Evolutionary conservation across 768 basidiomycete species (phyloP).

Genomic region (Russula sp.): DNA sequence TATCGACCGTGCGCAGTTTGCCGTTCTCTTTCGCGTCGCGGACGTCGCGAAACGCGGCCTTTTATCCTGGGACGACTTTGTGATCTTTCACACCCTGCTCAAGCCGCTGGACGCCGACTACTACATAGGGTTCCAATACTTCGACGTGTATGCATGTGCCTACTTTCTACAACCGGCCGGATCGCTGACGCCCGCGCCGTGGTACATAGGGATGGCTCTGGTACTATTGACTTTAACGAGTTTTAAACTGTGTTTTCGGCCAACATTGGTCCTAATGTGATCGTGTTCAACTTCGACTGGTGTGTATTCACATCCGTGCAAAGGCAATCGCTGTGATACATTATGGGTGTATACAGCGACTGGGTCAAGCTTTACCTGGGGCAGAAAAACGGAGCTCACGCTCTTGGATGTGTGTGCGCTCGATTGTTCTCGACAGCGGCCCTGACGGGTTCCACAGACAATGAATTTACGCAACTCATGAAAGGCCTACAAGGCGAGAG

Average conservation of each 20-base stretch:
- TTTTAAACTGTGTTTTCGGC: constrained; percentile 89
- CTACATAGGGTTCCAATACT: constrained; percentile 94
- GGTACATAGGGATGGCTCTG: constrained; percentile 73
- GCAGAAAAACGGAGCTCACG: constrained; percentile 84
- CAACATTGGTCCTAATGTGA: constrained; percentile 69
- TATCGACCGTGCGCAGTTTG: constrained; percentile 85
- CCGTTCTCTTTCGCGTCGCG: constrained; percentile 84
- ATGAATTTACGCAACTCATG: constrained; percentile 98
- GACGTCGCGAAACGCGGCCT: constrained; percentile 70
- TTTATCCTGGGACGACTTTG: constrained; percentile 93
- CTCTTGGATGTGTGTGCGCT: constrained; percentile 73
- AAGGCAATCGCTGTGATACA: neutral
- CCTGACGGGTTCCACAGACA: constrained; percentile 45
- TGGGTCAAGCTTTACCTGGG: constrained; percentile 98
- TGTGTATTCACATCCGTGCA: constrained; percentile 32
- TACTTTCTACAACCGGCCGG: constrained; percentile 1
- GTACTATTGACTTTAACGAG: constrained; percentile 87
- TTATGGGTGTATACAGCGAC: constrained; percentile 45
- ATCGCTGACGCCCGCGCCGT: neutral
- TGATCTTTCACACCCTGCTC: constrained; percentile 87
- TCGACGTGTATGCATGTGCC: constrained; percentile 61
- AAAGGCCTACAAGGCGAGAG: constrained; percentile 98
- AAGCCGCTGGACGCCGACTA: constrained; percentile 98
- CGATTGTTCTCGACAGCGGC: constrained; percentile 1
- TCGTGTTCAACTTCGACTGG: constrained; percentile 96